Base-by-base conservation (phyloP, 208 protist species). In the Giardia duodenalis region DNA sequence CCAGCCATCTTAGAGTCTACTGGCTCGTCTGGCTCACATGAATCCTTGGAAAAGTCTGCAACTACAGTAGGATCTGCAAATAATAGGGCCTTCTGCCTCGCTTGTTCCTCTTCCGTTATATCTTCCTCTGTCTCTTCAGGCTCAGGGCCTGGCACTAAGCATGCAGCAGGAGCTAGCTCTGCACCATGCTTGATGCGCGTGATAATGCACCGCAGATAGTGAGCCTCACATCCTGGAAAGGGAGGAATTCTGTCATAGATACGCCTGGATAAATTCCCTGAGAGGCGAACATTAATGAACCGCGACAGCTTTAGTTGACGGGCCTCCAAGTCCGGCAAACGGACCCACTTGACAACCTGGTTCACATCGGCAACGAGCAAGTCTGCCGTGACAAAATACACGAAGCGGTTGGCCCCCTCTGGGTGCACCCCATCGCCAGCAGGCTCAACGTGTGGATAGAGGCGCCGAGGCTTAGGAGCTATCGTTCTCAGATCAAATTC, bases 351-450 rank as follows among this genome's bases (percentile, higher is more conserved):
- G 10, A 45, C 44, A n/a, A 45, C 44, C 10, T n/a, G 19, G 19
- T 30, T 30, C 30, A 76, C 30, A 19, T 89, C 19, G 19, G 10
- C 86, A 30, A 47, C 1, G 10, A 2, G 44, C 2, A 91, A 43
- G 47, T 91, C 46, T 91, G n/a, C 47, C 1, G 88, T 91, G n/a
- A 91, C 88, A 91, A 91, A 91, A 45, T 91, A 91, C 39, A 67
- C 45, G 44, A 91, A 91, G 2, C 44, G 44, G n/a, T 91, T 91
- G 1, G 47, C 88, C n/a, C 88, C 88, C 45, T 91, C 42, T 43
- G 2, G 44, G n/a, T 91, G 88, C 2, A 91, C 88, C 2, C 47
- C 47, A 48, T 91, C 88, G 44, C 88, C 88, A 4, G 2, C n/a
- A 43, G 88, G 88, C 44, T 67, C n/a, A 48, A 47, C 45, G 1